These are phyloP conservation scores for Sarcocystis neurona DNA, from an alignment of 169 alveolate genomes.

Conservation along the genomic window DNA sequence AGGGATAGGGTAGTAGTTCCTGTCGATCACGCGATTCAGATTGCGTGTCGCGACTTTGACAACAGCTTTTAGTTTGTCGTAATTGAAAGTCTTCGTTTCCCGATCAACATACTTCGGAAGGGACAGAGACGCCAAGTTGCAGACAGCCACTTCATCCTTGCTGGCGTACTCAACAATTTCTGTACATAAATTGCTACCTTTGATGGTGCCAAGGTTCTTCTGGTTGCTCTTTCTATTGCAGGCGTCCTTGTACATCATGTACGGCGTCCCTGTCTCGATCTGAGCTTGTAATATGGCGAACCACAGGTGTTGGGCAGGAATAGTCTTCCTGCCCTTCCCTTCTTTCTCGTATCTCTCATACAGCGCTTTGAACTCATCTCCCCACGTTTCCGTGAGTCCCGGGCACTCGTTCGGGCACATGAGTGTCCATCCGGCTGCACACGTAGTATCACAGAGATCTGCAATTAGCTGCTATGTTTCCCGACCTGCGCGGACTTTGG, in stretches of 20 bases:
- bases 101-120: constrained; percentile 82
- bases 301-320: constrained; percentile 97
- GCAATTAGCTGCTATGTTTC: not conserved
- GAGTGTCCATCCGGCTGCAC: constrained; percentile 80
- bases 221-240: constrained; percentile 96
- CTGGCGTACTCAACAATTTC: constrained; percentile 97
- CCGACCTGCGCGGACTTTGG: not conserved
- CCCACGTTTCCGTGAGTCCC: constrained; percentile 90
- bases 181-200: constrained; percentile 94
- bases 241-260: constrained; percentile 96
- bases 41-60: constrained; percentile 92
- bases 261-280: constrained; percentile 99
- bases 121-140: constrained; percentile 98
- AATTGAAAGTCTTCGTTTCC: constrained; percentile 76
- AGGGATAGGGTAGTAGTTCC: constrained; percentile 93
- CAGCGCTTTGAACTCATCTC: constrained; percentile 93
- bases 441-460: not conserved
- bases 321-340: constrained; percentile 92
- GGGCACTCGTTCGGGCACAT: constrained; percentile 99
- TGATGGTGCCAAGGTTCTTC: constrained; percentile 96
- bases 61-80: constrained; percentile 81
- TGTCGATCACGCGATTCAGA: constrained; percentile 94
- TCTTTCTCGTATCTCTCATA: constrained; percentile 78
- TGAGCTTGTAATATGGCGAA: constrained; percentile 94
- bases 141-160: constrained; percentile 97